Base-by-base conservation (phyloP, 345 rosid species). In the Bruguiera parviflora region DNA sequence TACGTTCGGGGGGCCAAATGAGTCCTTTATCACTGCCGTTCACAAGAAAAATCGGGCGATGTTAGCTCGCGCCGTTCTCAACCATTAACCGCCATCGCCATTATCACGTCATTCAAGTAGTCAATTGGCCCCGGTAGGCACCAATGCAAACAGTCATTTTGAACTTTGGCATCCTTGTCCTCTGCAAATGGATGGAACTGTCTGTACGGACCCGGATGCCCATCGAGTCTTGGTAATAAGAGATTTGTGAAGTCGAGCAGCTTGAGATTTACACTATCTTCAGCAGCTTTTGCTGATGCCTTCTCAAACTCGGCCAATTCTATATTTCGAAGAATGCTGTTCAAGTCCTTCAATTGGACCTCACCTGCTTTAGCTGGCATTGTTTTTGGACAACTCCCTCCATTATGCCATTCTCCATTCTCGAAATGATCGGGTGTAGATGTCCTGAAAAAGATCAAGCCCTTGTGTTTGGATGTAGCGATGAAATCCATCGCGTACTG, bases 121-220 rank as follows among this genome's bases (percentile, higher is more conserved):
- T 95, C 99, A 2, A 92, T 78, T 7, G 99, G 97, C 53, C 99
- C 99, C 1, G 99, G 99, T 74, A 95, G 79, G 81, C 99, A 95
- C 99, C 99, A 95, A 80, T 90, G 99, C 74, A 95, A 63, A 68
- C 98, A 95, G 59, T 95, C 99, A 11, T 90, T 88, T 83, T 89
- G 99, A 72, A 90, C 94, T 24, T 57, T 80, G 5, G 87, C 91
- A 19, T 84, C 83, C 73, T 76, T 79, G 61, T 86, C 88, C 82
- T 83, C 68, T 0, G 91, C 88, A 71, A 83, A 90, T 6, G 98
- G 97, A 8, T 86, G 75, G 51, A 84, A 85, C 76, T 82, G 69
- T 49, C 98, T 73, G 73, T 90, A 95, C 3, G 98, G 85, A 64
- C 91, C 99, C 0, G 99, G 98, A 77, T 95, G 99, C 8, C 99